Evolutionary conservation across 2,329 filamentous ascomycete species (phyloP).

Genomic region (Nigrospora oryzae): DNA sequence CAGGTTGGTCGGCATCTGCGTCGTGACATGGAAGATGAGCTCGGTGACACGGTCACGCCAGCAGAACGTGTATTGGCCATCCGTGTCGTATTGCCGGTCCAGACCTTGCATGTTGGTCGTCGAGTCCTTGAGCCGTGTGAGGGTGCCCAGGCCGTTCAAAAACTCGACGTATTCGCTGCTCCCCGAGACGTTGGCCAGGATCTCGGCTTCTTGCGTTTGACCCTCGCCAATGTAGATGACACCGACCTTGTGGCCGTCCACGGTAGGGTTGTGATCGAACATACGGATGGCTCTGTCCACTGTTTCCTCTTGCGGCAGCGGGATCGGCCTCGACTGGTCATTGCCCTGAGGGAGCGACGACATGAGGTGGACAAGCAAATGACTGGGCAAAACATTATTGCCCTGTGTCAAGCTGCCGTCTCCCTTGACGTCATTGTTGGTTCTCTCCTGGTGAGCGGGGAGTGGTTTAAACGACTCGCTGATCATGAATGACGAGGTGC

Average conservation of each 20-base stretch:
- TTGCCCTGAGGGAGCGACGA: conserved; percentile 51
- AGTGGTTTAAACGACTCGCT: conserved; percentile 51
- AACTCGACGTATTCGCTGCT: conserved; percentile 85
- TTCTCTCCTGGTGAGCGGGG: conserved; percentile 45
- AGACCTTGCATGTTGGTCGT: conserved; percentile 91
- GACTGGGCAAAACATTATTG: conserved; percentile 61
- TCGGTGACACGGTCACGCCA: conserved; percentile 95
- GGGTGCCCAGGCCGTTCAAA: conserved; percentile 69
- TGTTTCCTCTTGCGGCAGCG: conserved; percentile 62
- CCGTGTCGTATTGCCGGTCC: conserved; percentile 66
- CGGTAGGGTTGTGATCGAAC: conserved; percentile 81
- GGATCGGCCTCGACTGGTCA: conserved; percentile 59
- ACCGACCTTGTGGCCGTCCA: conserved; percentile 93
- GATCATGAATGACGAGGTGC: conserved; percentile 51
- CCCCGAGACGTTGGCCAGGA: conserved; percentile 78
- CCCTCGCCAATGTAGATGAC: conserved; percentile 88
- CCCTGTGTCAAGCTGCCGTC: conserved; percentile 43
- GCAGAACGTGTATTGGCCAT: conserved; percentile 83
- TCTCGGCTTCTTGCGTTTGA: conserved; percentile 74
- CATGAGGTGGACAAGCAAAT: conserved; percentile 62
- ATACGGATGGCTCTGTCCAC: conserved; percentile 66
- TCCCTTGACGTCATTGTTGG: conserved; percentile 36
- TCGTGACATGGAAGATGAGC: conserved; percentile 91
- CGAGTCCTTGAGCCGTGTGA: conserved; percentile 72
- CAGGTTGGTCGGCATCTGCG: conserved; percentile 89